Evolutionary conservation across 2,329 filamentous ascomycete genomes (phyloP).

Genomic region (Colletotrichum chrysophilum): DNA sequence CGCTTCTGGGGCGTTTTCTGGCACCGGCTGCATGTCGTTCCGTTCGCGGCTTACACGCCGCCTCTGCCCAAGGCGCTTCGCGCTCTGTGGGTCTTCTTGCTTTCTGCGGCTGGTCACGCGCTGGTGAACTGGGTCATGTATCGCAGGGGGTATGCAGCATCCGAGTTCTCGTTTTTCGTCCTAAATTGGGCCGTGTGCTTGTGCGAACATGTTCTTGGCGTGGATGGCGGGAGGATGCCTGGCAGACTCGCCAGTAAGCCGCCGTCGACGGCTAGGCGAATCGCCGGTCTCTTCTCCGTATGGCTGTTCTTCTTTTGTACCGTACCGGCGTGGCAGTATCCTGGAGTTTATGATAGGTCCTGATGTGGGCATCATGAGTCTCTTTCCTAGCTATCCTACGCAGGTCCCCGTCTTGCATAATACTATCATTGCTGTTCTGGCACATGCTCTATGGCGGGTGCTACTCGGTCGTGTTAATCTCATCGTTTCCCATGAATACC

Average conservation of each 20-base stretch:
- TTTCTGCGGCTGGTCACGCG: not conserved
- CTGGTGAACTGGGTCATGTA: not conserved
- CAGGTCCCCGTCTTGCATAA: not conserved
- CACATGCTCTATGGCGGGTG: no score
- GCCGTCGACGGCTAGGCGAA: not conserved
- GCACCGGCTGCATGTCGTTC: not conserved
- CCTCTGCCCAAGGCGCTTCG: not conserved
- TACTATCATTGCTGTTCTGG: not conserved
- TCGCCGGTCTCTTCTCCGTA: not conserved
- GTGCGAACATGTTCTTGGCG: not conserved
- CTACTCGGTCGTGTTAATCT: no score
- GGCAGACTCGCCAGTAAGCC: not conserved
- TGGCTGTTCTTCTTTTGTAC: not conserved
- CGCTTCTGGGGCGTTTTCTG: not conserved
- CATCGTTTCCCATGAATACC: no score
- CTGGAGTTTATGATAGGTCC: not conserved
- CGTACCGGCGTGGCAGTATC: not conserved
- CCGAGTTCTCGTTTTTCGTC: not conserved
- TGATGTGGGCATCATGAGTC: no score
- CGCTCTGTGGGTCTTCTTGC: not conserved
- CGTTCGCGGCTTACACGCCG: not conserved
- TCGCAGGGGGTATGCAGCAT: not conserved
- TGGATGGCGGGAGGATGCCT: not conserved
- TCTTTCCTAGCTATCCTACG: no score
- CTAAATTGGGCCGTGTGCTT: not conserved